Base-by-base conservation (phyloP, 345 rosid genomes). In the Clarkia xantiana region DNA sequence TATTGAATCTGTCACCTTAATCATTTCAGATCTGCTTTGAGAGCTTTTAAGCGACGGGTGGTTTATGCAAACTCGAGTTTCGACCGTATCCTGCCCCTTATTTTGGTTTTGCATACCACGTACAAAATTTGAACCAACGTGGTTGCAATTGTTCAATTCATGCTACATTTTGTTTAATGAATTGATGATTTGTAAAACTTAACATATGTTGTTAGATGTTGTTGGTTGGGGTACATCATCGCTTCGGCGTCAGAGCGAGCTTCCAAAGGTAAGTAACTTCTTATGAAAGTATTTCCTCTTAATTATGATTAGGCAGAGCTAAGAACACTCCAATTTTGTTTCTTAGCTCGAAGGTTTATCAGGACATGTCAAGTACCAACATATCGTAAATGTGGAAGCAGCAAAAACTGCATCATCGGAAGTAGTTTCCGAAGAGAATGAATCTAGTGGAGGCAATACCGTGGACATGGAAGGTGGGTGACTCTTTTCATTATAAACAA, bases 201-300 rank as follows among this genome's bases (percentile, higher is more conserved):
- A 53, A 89, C 83, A 13, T 53, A 17, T 39, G 42, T 53, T 58
- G 17, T 38, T 54, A 89, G 95, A 71, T 55, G 62, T 89, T 45
- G 97, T 85, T 5, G 97, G 97, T 23, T 85, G 97, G 97, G 75
- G 97, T 54, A 82, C 97, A 53, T 76, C 97, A n/a, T 89, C 95
- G 40, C 59, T 89, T 12, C 59, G 94, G 42, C 82, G 49, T 44
- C 59, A 42, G 45, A 57, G 41, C 44, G 79, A 85, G 68, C 93
- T 89, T 53, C 97, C 95, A 53, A 75, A 77, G 90, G 95, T 82
- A 64, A 17, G 29, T 10, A 25, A 18, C 14, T 16, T 45, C 25
- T 34, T 59, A 11, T 41, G 19, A 20, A 17, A 54, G 34, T 44
- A 34, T 13, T 56, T 51, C 38, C 15, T 10, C 13, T 42, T 25